Conservation (phyloP, 345 rosid genomes). For the Lepidium aucheri region DNA sequence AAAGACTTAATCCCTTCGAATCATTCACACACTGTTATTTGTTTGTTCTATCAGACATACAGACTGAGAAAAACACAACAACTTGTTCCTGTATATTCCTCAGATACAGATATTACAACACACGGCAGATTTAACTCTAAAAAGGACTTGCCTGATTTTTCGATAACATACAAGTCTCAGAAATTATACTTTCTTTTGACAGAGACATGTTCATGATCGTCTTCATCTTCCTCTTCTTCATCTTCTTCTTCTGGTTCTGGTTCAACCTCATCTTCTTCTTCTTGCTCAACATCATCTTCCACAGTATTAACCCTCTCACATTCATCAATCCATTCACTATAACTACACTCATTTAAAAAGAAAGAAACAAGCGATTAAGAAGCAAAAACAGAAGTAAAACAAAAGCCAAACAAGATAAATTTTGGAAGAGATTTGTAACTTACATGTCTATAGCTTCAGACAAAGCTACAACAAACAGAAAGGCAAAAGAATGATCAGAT, state of each 20-base stretch:
- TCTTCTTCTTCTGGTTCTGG: conserved; percentile 20
- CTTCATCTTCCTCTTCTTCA: conserved; percentile 32
- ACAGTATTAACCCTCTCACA: conserved; percentile 69
- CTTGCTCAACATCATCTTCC: conserved; percentile 56
- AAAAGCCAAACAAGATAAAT: background rate
- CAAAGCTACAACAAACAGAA: conserved; percentile 53
- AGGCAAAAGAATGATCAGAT: conserved; percentile 1
- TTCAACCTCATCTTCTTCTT: conserved; percentile 23
- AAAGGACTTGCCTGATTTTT: background rate
- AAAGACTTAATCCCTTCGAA: background rate
- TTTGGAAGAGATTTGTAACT: conserved; percentile 23
- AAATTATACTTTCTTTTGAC: conserved; percentile 27
- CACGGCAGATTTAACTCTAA: background rate
- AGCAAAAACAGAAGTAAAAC: background rate
- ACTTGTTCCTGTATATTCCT: background rate
- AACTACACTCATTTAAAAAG: conserved; percentile 34
- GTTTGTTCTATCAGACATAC: background rate
- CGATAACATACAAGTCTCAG: conserved; percentile 3
- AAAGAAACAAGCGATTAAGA: background rate
- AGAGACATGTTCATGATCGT: conserved; percentile 21
- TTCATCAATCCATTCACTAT: conserved; percentile 98
- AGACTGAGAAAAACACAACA: background rate
- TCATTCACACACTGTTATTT: background rate
- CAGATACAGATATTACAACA: conserved; percentile 17
- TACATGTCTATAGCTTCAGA: conserved; percentile 90